Evolutionary conservation across 306 rosid species (phyloP).

Genomic region (Cyamopsis tetragonoloba): DNA sequence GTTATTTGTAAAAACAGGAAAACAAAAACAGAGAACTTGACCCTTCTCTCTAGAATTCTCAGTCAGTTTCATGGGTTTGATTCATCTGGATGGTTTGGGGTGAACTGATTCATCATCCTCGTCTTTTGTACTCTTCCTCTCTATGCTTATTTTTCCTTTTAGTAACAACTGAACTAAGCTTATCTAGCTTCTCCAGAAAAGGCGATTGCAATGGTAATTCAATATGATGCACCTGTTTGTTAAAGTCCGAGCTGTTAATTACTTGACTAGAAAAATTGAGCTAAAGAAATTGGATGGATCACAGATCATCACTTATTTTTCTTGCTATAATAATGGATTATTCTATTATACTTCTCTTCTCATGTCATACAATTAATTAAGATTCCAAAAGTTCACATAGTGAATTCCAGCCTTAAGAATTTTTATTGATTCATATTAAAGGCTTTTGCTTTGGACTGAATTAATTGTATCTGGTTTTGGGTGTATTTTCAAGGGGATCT

Average conservation of each 20-base stretch:
- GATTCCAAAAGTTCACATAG: not conserved
- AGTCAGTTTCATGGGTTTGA: not conserved
- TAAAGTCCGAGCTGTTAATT: not conserved
- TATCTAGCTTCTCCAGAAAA: not conserved
- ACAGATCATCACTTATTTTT: not conserved
- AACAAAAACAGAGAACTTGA: not conserved
- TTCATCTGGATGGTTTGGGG: not conserved
- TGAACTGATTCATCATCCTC: not conserved
- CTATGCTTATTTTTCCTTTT: not conserved
- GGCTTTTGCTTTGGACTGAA: not conserved
- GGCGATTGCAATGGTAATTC: not conserved
- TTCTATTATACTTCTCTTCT: slow-evolving; percentile 5
- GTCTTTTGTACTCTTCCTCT: not conserved
- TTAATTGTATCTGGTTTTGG: not conserved
- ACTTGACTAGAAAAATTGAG: not conserved
- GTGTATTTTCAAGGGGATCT: not conserved
- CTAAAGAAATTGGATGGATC: not conserved
- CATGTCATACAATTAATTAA: slow-evolving; percentile 1
- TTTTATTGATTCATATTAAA: not conserved
- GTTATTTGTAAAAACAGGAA: no score
- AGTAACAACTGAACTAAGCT: not conserved
- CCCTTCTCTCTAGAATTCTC: not conserved
- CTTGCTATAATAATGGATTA: not conserved
- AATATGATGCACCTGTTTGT: not conserved
- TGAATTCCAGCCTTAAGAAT: not conserved